Evolutionary conservation across 805 yeast species (phyloP), one percentile per base, ranked within the genome.

Genomic region (Pichia nakasei): DNA sequence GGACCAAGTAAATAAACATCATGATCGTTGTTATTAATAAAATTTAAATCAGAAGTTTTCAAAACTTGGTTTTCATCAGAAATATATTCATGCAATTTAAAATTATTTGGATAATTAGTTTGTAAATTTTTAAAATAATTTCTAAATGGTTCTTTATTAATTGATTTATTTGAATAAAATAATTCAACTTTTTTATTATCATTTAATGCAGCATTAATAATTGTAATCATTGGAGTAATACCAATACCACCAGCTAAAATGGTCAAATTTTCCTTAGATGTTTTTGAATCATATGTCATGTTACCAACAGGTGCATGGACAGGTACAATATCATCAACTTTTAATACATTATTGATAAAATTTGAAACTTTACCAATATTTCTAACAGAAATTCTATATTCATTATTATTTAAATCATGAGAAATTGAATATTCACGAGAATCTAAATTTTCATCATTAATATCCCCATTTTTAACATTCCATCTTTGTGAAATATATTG

Each of bases 231-330:
- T 29, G 88, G 87, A 6, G 87, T 82, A 41, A 77, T 74, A 48
- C 86, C 87, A 44, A 78, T 76, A 42, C 87, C 88, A 38, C 80
- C 83, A 19, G 76, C 68, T 43, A 78, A 61, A 24, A 79, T 57
- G 2, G 71, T 65, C 19, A 67, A 55, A 22, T 68, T 66, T 34
- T 56, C 44, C 5, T 45, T 41, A 22, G 53, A 31, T 15, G 60
- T 49, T 17, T 20, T 15, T 13, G 44, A 24, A 26, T 66, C 63
- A 46, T 64, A 66, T 4, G 60, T 55, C 47, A 80, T 68, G 39
- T 69, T 69, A 32, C 87, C 88, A 21, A 69, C 65, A 31, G 88
- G 88, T 5, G 84, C 76, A 42, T 78, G 66, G 22, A 79, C 65
- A 39, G 66, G 64, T 3, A 81, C 41, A 9, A 44, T 51, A 48